Percentiles rank a stretch among this genome's conserved stretches.
Conservation (phyloP, 2,329 filamentous ascomycete species). For the Exophiala spinifera region DNA sequence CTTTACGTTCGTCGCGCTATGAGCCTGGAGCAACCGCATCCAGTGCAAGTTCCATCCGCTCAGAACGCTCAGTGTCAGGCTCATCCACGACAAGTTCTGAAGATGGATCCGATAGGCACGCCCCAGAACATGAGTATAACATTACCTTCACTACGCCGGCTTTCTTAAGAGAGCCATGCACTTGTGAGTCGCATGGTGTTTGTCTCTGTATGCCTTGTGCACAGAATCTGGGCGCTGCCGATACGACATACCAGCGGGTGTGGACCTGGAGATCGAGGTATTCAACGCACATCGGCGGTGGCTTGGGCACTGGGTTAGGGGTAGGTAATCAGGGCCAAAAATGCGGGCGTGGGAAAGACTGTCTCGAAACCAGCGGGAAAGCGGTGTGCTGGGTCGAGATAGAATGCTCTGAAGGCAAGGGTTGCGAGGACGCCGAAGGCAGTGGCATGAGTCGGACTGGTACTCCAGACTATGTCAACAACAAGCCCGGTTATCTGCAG, state of each 20-base stretch:
- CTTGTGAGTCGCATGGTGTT: constrained; percentile 55
- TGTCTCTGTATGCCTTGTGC: constrained; percentile 89
- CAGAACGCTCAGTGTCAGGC: constrained; percentile 20
- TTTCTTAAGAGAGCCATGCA: constrained; percentile 57
- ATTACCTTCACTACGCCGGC: constrained; percentile 44
- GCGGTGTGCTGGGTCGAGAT: constrained; percentile 66
- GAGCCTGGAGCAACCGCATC: constrained; percentile 12
- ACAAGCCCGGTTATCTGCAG: constrained; percentile 68
- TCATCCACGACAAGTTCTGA: constrained; percentile 15
- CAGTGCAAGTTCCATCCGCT: constrained; percentile 27
- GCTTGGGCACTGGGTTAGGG: constrained; percentile 80
- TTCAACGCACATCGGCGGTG: constrained; percentile 69
- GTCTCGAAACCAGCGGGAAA: constrained; percentile 71
- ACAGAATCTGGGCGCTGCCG: constrained; percentile 58
- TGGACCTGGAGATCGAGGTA: constrained; percentile 91
- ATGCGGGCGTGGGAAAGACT: constrained; percentile 74
- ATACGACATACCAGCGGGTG: constrained; percentile 61
- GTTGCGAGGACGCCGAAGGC: constrained; percentile 37
- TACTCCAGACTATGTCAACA: constrained; percentile 31
- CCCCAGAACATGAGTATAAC: not conserved
- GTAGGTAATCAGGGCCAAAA: constrained; percentile 85
- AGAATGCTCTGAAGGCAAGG: constrained; percentile 74
- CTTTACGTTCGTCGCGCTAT: constrained; percentile 9
- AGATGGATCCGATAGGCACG: constrained; percentile 2
- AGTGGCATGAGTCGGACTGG: constrained; percentile 19